These are phyloP conservation scores for Echria macrotheca DNA, from an alignment of 495 filamentous ascomycete genomes.

Conservation along the genomic window DNA sequence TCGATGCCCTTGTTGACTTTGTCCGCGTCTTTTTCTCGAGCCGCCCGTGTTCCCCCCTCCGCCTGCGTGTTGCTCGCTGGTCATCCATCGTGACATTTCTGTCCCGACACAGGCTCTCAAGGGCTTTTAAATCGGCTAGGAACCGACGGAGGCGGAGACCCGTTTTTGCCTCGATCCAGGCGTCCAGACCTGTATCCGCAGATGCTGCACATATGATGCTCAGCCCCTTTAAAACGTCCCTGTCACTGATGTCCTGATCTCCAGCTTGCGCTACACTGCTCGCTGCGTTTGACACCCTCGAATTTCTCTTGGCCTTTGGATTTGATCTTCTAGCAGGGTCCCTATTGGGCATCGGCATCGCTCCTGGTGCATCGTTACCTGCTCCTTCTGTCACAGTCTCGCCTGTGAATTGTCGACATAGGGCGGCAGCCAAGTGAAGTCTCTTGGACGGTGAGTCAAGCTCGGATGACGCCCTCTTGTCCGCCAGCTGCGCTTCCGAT, in stretches of 20 bases:
- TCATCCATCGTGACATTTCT: not conserved
- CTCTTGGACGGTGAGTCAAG: constrained; percentile 12
- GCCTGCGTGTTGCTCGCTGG: constrained; percentile 8
- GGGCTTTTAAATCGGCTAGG: constrained; percentile 40
- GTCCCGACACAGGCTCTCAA: constrained; percentile 33
- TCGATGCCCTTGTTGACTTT: no score
- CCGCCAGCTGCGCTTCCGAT: not conserved
- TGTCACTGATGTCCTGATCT: constrained; percentile 33
- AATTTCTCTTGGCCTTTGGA: no score
- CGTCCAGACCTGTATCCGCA: constrained; percentile 41
- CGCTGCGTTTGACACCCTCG: not conserved
- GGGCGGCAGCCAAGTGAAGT: constrained; percentile 12
- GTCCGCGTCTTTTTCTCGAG: no score
- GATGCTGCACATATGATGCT: constrained; percentile 45
- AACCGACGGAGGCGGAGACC: constrained; percentile 43
- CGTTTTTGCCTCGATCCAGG: constrained; percentile 38
- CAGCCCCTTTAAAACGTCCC: constrained; percentile 42
- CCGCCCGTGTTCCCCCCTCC: no score
- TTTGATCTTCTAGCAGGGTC: not conserved
- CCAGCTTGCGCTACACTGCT: constrained; percentile 15
- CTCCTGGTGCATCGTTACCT: not conserved
- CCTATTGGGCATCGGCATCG: not conserved
- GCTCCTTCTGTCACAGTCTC: no score
- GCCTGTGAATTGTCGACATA: constrained; percentile 18
- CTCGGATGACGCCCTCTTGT: constrained; percentile 6